Evolutionary conservation across 228 moss, liverwort and hornwort genomes (phyloP).

Genomic region (Sphagnum magellanicum): DNA sequence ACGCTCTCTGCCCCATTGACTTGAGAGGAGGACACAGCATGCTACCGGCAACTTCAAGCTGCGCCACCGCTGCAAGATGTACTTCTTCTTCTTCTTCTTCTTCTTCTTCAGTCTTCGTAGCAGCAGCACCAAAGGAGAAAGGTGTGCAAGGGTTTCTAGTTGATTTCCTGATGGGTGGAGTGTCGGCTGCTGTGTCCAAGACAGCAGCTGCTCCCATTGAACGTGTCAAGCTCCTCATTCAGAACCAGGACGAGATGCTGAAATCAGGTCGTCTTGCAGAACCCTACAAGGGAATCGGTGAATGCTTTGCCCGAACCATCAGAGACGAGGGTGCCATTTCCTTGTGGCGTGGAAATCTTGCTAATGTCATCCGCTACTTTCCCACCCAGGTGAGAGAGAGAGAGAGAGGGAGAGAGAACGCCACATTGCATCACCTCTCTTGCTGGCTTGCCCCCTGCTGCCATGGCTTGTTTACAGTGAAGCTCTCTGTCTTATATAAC

Average conservation of each 20-base stretch:
- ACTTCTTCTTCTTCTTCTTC: too few relatives aligned
- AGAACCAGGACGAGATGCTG: background rate
- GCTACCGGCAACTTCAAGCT: background rate
- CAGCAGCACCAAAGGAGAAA: too few relatives aligned
- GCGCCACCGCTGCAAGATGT: too few relatives aligned
- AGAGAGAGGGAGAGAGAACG: too few relatives aligned
- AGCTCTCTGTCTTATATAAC: too few relatives aligned
- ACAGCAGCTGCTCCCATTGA: constrained; percentile 4
- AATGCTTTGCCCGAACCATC: background rate
- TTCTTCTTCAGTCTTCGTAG: too few relatives aligned
- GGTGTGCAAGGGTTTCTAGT: background rate
- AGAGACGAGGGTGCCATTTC: constrained; percentile 1
- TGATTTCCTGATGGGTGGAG: constrained; percentile 4
- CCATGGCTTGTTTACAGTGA: too few relatives aligned
- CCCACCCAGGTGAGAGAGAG: background rate
- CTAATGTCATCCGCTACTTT: constrained; percentile 3
- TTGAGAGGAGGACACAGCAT: constrained; percentile 4
- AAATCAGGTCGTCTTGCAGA: constrained; percentile 2
- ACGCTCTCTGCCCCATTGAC: constrained; percentile 6
- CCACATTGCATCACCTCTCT: too few relatives aligned
- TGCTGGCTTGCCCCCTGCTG: too few relatives aligned
- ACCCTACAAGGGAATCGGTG: constrained; percentile 3
- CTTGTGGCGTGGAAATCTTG: constrained; percentile 1
- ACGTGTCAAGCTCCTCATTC: constrained; percentile 1
- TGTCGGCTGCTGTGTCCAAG: constrained; percentile 3